Evolutionary conservation across 306 rosid genomes (phyloP).

Genomic region (Comarum palustre): DNA sequence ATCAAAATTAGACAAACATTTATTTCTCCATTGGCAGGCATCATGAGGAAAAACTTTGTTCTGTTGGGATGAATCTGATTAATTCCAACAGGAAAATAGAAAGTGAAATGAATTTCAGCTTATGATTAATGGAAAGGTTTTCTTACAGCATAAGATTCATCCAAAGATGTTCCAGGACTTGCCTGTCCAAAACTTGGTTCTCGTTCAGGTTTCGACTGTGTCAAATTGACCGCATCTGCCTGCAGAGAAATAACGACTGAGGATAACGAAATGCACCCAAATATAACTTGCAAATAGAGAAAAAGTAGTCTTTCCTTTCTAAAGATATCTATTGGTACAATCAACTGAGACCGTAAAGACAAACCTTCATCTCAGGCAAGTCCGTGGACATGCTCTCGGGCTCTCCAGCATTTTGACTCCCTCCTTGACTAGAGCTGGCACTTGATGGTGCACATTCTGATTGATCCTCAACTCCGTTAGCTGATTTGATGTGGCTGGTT

Average conservation of each 20-base stretch:
- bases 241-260: constrained; percentile 27
- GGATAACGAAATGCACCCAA: constrained; percentile 2
- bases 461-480: constrained; percentile 38
- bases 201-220: constrained; percentile 27
- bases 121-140: constrained; percentile 20
- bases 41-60: neutral
- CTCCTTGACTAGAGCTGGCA: constrained; percentile 44
- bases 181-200: constrained; percentile 29
- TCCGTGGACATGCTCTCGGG: constrained; percentile 41
- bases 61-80: neutral
- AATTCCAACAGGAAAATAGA: neutral
- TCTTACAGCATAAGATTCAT: constrained; percentile 43
- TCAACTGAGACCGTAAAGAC: constrained; percentile 17
- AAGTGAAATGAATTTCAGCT: neutral
- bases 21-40: neutral
- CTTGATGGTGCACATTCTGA: constrained; percentile 48
- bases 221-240: constrained; percentile 38
- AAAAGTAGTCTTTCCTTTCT: neutral
- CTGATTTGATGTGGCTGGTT: constrained; percentile 26
- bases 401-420: constrained; percentile 28
- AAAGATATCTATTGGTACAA: neutral
- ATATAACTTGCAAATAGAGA: neutral
- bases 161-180: constrained; percentile 37
- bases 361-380: constrained; percentile 58
- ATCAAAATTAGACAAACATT: neutral